Evolutionary conservation across 495 filamentous ascomycete genomes (phyloP).

Genomic region (Podospora bellae-mahoneyi): DNA sequence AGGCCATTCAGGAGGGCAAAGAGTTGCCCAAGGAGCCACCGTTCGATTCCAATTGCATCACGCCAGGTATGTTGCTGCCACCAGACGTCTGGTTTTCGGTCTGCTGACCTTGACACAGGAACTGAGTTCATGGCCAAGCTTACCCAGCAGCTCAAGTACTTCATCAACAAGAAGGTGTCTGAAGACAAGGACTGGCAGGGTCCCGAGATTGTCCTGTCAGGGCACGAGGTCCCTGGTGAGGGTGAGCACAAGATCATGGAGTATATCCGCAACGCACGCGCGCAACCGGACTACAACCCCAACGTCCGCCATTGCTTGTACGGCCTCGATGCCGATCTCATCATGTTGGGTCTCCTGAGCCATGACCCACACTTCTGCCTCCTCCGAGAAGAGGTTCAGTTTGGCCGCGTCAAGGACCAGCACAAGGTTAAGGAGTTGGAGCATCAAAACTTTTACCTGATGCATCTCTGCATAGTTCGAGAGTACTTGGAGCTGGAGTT

Average conservation of each 20-base stretch:
- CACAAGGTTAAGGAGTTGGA: slow-evolving; percentile 93
- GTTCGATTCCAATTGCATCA: slow-evolving; percentile 99
- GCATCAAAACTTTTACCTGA: slow-evolving; percentile 97
- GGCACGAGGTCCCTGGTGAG: slow-evolving; percentile 98
- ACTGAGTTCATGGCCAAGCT: slow-evolving; percentile 98
- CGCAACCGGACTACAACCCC: slow-evolving; percentile 88
- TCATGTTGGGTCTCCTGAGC: slow-evolving; percentile 95
- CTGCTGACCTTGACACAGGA: slow-evolving; percentile 16
- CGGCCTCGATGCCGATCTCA: slow-evolving; percentile 94
- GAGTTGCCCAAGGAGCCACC: slow-evolving; percentile 93
- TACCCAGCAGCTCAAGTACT: slow-evolving; percentile 92
- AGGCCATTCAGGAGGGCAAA: slow-evolving; percentile 80
- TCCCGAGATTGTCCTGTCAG: slow-evolving; percentile 91
- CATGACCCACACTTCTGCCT: slow-evolving; percentile 99
- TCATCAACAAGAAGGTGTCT: slow-evolving; percentile 96
- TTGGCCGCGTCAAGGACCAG: slow-evolving; percentile 72
- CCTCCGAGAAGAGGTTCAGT: slow-evolving; percentile 95
- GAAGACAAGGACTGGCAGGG: slow-evolving; percentile 97
- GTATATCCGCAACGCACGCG: slow-evolving; percentile 94
- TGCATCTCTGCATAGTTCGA: slow-evolving; percentile 95
- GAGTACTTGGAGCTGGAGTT: slow-evolving; percentile 98
- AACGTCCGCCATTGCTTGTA: slow-evolving; percentile 97
- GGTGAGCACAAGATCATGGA: slow-evolving; percentile 99
- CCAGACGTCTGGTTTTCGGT: neutral
- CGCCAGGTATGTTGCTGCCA: slow-evolving; percentile 57